Conservation (phyloP, 2,329 filamentous ascomycete species). For the Hymenoscyphus fructigenus region DNA sequence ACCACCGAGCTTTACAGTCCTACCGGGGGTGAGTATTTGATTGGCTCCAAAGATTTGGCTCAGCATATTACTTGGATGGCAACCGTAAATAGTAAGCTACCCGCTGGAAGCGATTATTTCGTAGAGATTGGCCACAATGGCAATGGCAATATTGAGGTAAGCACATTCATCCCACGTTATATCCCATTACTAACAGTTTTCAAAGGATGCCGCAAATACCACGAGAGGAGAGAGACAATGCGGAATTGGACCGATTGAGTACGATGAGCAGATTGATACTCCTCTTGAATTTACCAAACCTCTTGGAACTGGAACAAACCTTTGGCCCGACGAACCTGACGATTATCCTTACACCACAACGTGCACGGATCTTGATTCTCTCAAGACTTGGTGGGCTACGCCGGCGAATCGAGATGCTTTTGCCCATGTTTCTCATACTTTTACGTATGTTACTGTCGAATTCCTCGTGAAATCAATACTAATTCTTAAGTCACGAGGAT, state of each 20-base stretch:
- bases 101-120: slow-evolving; percentile 50
- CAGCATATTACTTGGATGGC: slow-evolving; percentile 45
- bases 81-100: slow-evolving; percentile 47
- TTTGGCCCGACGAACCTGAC: slow-evolving; percentile 44
- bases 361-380: slow-evolving; percentile 50
- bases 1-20: slow-evolving; percentile 51
- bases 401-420: slow-evolving; percentile 51
- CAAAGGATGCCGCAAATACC: slow-evolving; percentile 28
- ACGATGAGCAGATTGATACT: slow-evolving; percentile 45
- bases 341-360: slow-evolving; percentile 29
- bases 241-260: slow-evolving; percentile 43
- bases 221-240: slow-evolving; percentile 22
- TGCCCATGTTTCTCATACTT: slow-evolving; percentile 61
- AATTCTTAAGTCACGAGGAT: slow-evolving; percentile 30
- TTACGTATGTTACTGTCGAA: slow-evolving; percentile 40
- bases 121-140: slow-evolving; percentile 57
- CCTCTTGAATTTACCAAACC: slow-evolving; percentile 47
- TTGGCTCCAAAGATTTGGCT: slow-evolving; percentile 48
- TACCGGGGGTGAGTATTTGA: slow-evolving; percentile 48
- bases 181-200: not conserved
- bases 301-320: slow-evolving; percentile 48
- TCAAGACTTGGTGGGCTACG: slow-evolving; percentile 55
- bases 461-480: slow-evolving; percentile 44
- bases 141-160: slow-evolving; percentile 49
- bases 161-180: not conserved